Base-by-base conservation (phyloP, 2,329 filamentous ascomycete species). In the Aspergillus brasiliensis region DNA sequence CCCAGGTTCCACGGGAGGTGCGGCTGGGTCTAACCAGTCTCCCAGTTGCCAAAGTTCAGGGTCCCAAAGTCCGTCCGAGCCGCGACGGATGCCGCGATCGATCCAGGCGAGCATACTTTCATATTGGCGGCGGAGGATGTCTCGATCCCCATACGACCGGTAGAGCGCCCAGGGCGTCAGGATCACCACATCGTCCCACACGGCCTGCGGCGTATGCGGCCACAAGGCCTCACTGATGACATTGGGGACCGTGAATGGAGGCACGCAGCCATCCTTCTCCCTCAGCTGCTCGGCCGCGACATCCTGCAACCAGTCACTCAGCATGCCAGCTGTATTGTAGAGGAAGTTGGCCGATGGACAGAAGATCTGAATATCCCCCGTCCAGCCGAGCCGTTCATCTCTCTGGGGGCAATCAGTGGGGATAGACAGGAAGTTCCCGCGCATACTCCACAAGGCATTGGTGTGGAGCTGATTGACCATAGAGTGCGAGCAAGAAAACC, bases 361-460 rank as follows among this genome's bases (percentile, higher is more conserved):
- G 31, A 34, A 34, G 5, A 79, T 77, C 38, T 81, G 80, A 7
- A 78, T 73, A 62, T 84, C 81, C 15, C 84, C 81, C 0, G 80
- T 83, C 84, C 84, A 84, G 19, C 81, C 81, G 5, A 85, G 69
- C 0, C 83, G 76, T 69, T 86, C 83, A 56, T 86, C 83, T 1
- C 83, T 34, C 31, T 34, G 31, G 31, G 31, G 31, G 5, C 31
- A 34, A 5, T 34, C 31, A 1, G 31, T 34, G 11, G 31, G 31
- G 1, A 34, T 34, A 11, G 31, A 34, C 11, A 34, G 31, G 31
- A 34, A 34, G 6, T 87, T 88, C 0, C 84, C 84, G 27, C 79
- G 78, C 80, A 86, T 85, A 5, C 79, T 80, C 85, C 85, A 87
- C 28, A 75, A 67, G 0, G 83, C 78, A 56, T 88, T 88, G 1